phyloP scores from a whole-genome alignment of 306 rosid genomes.

The Purshia tridentata region DNA sequence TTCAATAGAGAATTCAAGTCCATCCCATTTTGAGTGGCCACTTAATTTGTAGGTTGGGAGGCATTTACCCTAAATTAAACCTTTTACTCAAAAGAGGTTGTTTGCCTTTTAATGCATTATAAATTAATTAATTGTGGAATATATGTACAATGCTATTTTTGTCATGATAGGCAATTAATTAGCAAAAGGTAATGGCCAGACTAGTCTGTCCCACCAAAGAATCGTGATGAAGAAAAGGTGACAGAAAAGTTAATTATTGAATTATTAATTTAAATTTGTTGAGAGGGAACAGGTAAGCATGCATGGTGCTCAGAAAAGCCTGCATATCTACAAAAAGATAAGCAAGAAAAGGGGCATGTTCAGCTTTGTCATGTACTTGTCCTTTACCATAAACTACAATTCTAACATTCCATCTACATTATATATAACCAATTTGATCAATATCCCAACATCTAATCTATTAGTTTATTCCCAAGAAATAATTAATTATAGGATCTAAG shows the following conservation, averaged over 20 bases:
- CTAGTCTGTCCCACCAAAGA: slow-evolving; percentile 36
- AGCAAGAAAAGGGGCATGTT: slow-evolving; percentile 46
- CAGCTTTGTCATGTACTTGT: slow-evolving; percentile 45
- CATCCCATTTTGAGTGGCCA: too few relatives aligned
- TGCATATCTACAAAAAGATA: slow-evolving; percentile 67
- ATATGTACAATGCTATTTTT: neutral
- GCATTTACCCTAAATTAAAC: too few relatives aligned
- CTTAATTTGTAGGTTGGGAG: too few relatives aligned
- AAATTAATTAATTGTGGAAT: neutral
- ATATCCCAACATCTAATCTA: slow-evolving; percentile 13
- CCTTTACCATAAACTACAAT: slow-evolving; percentile 33
- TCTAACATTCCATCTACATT: slow-evolving; percentile 24
- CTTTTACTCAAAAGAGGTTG: neutral
- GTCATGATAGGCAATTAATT: slow-evolving; percentile 5
- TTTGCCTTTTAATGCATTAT: slow-evolving; percentile 17
- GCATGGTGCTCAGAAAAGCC: slow-evolving; percentile 64
- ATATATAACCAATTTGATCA: neutral
- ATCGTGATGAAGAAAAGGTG: slow-evolving; percentile 32
- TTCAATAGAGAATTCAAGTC: too few relatives aligned
- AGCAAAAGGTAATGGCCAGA: slow-evolving; percentile 24
- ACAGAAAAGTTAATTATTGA: slow-evolving; percentile 25
- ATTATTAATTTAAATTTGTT: slow-evolving; percentile 23
- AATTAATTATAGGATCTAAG: neutral
- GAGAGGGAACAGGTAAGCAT: slow-evolving; percentile 62
- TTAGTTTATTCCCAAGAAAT: slow-evolving; percentile 23